Conservation (phyloP, 495 filamentous ascomycete genomes). For the Stereocaulon alpinum region DNA sequence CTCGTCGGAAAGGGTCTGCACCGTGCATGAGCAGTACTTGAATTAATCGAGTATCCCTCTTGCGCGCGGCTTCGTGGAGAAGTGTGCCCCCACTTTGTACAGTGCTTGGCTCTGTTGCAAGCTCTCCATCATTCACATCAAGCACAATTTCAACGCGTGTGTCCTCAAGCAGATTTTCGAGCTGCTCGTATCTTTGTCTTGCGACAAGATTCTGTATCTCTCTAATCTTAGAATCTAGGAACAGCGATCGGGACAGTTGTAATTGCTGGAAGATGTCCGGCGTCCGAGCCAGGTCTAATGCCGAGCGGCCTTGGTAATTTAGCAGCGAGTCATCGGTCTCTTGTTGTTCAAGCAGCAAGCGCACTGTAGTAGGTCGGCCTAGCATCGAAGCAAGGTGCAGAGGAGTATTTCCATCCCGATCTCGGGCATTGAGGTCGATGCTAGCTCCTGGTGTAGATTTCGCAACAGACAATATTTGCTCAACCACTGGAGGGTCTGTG, state of each 20-base stretch:
- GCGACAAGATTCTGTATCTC: constrained; percentile 69
- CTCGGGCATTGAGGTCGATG: constrained; percentile 78
- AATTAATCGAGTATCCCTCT: constrained; percentile 72
- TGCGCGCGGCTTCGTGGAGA: constrained; percentile 85
- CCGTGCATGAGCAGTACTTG: constrained; percentile 86
- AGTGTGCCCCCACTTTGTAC: constrained; percentile 73
- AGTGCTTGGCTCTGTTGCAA: constrained; percentile 70
- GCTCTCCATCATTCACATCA: constrained; percentile 82
- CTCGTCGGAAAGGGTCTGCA: constrained; percentile 92
- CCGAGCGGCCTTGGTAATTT: constrained; percentile 80
- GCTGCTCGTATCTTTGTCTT: constrained; percentile 58
- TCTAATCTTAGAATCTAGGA: constrained; percentile 74
- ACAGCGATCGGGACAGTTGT: constrained; percentile 81
- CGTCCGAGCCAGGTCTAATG: constrained; percentile 79
- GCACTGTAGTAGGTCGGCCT: constrained; percentile 66
- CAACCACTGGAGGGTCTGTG: constrained; percentile 89
- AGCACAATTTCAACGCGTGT: constrained; percentile 71
- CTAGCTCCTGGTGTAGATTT: constrained; percentile 38
- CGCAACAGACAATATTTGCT: constrained; percentile 75
- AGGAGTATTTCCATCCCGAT: constrained; percentile 87
- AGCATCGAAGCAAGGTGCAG: constrained; percentile 81
- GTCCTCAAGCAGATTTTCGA: constrained; percentile 74
- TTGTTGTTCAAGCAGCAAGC: constrained; percentile 64
- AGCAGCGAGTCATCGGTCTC: constrained; percentile 80
- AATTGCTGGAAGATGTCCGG: constrained; percentile 94